phyloP scores from a whole-genome alignment of 1,284 basidiomycete species.

The Cryptococcus sp. region DNA sequence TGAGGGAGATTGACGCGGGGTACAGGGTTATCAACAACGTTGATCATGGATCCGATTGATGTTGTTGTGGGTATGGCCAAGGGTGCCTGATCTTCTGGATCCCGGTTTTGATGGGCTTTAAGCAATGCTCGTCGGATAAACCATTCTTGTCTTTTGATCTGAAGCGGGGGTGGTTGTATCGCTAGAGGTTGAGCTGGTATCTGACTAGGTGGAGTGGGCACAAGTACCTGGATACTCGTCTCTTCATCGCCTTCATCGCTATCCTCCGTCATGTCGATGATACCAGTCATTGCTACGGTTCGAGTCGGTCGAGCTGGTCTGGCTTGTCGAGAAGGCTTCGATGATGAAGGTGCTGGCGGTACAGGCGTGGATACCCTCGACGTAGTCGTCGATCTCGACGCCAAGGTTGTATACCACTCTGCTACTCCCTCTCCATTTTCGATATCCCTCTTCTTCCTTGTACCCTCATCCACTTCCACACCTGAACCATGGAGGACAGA shows the following conservation, averaged over 20 bases:
- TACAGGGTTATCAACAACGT: conserved; percentile 8
- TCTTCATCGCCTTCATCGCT: background rate
- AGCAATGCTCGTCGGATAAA: conserved; percentile 42
- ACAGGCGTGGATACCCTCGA: background rate
- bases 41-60: conserved; percentile 31
- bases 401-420: conserved; percentile 34
- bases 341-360: background rate
- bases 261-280: background rate
- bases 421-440: conserved; percentile 22
- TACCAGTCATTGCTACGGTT: background rate
- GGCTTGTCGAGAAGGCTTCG: background rate
- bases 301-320: background rate
- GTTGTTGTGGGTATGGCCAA: conserved; percentile 6
- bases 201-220: background rate
- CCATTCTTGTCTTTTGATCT: conserved; percentile 29
- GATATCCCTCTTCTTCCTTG: conserved; percentile 5
- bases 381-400: background rate
- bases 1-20: conserved; percentile 7
- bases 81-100: background rate
- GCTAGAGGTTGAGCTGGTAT: background rate
- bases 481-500: conserved; percentile 21
- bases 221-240: background rate
- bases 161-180: background rate
- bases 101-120: conserved; percentile 1
- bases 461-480: conserved; percentile 20